phyloP scores from a whole-genome alignment of 208 protist genomes.

The Phytomonas sp. region DNA sequence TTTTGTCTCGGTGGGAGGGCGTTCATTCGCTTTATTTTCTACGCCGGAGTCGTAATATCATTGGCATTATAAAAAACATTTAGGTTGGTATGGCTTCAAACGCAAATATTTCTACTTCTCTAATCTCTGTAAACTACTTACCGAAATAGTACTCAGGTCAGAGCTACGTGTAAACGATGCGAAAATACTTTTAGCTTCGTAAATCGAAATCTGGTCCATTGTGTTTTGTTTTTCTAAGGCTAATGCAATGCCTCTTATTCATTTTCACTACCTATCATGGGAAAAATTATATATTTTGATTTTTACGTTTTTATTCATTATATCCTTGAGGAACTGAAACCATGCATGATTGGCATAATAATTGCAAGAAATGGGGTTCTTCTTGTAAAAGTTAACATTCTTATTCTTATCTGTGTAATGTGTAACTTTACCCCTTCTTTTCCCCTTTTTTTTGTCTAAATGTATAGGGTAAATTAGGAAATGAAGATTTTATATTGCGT shows the following conservation, averaged over 20 bases:
- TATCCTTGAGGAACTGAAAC: not conserved
- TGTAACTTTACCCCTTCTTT: not conserved
- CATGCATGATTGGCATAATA: not conserved
- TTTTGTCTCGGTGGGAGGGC: not conserved
- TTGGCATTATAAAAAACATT: not conserved
- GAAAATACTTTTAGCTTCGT: not conserved
- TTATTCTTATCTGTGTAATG: not conserved
- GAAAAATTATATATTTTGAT: slow-evolving; percentile 1
- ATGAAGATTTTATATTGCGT: slow-evolving; percentile 1
- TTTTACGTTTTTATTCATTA: not conserved
- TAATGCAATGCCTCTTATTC: not conserved
- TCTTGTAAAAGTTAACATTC: not conserved
- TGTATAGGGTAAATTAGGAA: not conserved
- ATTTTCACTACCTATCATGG: not conserved
- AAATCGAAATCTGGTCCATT: not conserved
- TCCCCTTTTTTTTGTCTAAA: not conserved
- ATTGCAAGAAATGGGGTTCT: not conserved
- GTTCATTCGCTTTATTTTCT: not conserved
- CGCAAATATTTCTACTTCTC: not conserved
- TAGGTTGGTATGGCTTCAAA: not conserved
- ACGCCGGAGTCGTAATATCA: not conserved
- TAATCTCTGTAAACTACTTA: not conserved
- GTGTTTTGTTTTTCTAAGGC: not conserved
- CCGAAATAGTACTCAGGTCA: not conserved
- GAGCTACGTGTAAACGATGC: not conserved